These are phyloP conservation scores for Effrenium voratum DNA, from an alignment of 73 alveolate species.

Conservation along the genomic window DNA sequence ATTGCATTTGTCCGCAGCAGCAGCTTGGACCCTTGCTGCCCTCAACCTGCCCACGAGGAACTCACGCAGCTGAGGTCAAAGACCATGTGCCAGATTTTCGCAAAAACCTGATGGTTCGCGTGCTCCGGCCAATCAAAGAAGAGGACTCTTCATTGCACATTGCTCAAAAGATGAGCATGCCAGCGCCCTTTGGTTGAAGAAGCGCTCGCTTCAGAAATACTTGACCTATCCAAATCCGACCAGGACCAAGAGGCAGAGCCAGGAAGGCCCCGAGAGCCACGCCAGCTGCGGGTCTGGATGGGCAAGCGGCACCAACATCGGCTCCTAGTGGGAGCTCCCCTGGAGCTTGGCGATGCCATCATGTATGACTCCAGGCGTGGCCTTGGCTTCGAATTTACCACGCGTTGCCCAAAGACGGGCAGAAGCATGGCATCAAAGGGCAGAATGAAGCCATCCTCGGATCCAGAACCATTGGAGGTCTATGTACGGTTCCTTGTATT, in stretches of 20 bases:
- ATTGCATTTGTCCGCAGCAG: too few relatives aligned
- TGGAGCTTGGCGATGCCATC: constrained; percentile 59
- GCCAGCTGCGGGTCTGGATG: not conserved
- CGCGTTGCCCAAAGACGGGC: too few relatives aligned
- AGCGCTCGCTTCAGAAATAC: not conserved
- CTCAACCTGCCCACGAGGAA: too few relatives aligned
- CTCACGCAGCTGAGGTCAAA: too few relatives aligned
- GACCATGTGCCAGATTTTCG: constrained; percentile 60
- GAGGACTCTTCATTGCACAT: not conserved
- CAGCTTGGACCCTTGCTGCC: too few relatives aligned
- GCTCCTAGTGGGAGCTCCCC: constrained; percentile 63
- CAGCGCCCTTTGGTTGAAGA: not conserved
- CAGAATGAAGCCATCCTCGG: too few relatives aligned
- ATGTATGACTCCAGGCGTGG: constrained; percentile 72
- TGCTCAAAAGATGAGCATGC: too few relatives aligned
- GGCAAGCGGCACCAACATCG: not conserved
- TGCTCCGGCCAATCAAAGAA: constrained; percentile 42
- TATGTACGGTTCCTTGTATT: too few relatives aligned
- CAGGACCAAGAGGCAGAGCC: too few relatives aligned
- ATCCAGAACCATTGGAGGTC: too few relatives aligned
- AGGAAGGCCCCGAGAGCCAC: not conserved
- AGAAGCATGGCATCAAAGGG: too few relatives aligned
- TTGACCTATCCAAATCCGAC: not conserved
- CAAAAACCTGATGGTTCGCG: constrained; percentile 25
- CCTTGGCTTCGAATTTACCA: too few relatives aligned